Conservation (phyloP, 352 stramenopile species). For the Globisporangium lucens region DNA sequence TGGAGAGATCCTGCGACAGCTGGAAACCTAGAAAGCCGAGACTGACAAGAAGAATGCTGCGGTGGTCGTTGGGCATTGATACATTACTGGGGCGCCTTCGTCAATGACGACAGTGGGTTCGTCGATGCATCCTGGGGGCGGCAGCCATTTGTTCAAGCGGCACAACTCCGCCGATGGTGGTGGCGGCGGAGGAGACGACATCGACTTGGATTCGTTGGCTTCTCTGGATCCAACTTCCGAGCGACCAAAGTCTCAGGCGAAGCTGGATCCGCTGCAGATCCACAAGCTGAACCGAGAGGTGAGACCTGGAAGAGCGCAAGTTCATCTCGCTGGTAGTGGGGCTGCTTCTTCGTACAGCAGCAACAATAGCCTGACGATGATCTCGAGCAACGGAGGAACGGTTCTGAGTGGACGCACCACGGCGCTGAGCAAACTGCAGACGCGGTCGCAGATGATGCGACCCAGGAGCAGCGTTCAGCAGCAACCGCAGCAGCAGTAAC, state of each 20-base stretch:
- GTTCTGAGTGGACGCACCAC: slow-evolving; percentile 10
- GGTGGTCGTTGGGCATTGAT: slow-evolving; percentile 31
- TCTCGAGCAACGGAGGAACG: slow-evolving; percentile 20
- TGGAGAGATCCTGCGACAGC: slow-evolving; percentile 32
- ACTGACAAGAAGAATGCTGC: slow-evolving; percentile 20
- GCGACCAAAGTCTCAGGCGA: slow-evolving; percentile 49
- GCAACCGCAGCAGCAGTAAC: not conserved
- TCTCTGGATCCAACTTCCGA: slow-evolving; percentile 17
- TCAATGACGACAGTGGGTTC: slow-evolving; percentile 21
- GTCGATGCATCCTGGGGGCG: not conserved
- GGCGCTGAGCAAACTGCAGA: slow-evolving; percentile 46
- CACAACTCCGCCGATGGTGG: slow-evolving; percentile 17
- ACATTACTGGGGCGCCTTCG: slow-evolving; percentile 11
- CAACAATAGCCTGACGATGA: slow-evolving; percentile 12
- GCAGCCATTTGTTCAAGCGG: slow-evolving; percentile 22
- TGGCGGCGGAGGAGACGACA: not conserved
- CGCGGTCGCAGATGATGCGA: slow-evolving; percentile 50
- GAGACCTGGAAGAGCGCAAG: slow-evolving; percentile 4
- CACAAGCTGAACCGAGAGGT: slow-evolving; percentile 35
- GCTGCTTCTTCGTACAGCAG: not conserved
- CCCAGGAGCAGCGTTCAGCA: slow-evolving; percentile 35
- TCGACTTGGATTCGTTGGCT: slow-evolving; percentile 9
- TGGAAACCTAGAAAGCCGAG: slow-evolving; percentile 37
- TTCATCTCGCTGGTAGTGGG: not conserved
- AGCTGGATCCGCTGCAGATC: slow-evolving; percentile 56